Percentiles rank a stretch among this genome's conserved stretches.
These are phyloP conservation scores for Jacaranda copaia DNA, from an alignment of 257 asterid genomes.

Conservation along the genomic window DNA sequence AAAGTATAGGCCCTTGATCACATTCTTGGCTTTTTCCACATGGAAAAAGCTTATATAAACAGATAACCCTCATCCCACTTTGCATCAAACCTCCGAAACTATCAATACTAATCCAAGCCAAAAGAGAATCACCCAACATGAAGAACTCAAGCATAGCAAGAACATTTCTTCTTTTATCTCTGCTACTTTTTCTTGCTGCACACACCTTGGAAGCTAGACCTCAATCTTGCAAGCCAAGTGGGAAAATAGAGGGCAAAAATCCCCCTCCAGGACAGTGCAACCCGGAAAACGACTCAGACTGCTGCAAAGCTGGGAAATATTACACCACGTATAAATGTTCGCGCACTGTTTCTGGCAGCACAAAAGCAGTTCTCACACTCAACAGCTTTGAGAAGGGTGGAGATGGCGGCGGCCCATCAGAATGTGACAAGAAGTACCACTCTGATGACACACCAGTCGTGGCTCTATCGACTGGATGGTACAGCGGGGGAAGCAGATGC, in stretches of 20 bases:
- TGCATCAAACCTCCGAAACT: neutral
- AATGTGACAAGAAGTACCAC: slow-evolving; percentile 35
- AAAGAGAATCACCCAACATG: neutral
- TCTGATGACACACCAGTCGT: slow-evolving; percentile 40
- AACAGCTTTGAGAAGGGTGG: slow-evolving; percentile 42
- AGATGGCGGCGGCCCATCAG: slow-evolving; percentile 41
- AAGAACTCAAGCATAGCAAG: neutral
- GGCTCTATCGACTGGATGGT: slow-evolving; percentile 38
- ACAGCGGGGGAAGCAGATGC: slow-evolving; percentile 34
- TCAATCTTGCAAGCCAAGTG: slow-evolving; percentile 44
- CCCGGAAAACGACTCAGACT: slow-evolving; percentile 37
- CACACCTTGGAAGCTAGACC: neutral
- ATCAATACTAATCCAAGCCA: neutral
- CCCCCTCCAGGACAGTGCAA: slow-evolving; percentile 34
- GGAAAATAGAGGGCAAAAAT: slow-evolving; percentile 34
- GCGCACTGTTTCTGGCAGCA: slow-evolving; percentile 18
- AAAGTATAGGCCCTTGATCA: neutral
- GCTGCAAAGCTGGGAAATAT: slow-evolving; percentile 30
- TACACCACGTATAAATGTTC: slow-evolving; percentile 43
- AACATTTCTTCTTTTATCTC: neutral
- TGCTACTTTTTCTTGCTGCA: neutral
- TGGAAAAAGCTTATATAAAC: neutral
- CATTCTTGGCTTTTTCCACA: neutral
- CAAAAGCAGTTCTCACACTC: slow-evolving; percentile 38
- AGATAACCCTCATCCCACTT: neutral